phyloP scores from a whole-genome alignment of 257 asterid genomes.

The Apocynum venetum region DNA sequence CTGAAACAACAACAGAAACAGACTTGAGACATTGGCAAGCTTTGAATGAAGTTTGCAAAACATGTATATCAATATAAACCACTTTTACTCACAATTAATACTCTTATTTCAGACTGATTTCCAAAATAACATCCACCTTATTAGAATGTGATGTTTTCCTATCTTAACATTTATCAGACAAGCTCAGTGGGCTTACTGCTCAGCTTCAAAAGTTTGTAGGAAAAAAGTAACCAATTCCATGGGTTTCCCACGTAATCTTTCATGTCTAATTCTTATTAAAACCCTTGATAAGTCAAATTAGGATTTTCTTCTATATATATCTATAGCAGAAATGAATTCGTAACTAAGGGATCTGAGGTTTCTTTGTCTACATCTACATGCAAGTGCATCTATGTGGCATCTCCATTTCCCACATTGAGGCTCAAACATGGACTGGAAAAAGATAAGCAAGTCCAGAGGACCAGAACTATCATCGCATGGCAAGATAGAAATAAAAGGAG shows the following conservation, averaged over 20 bases:
- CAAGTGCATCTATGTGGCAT: neutral
- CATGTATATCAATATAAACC: neutral
- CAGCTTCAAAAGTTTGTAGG: neutral
- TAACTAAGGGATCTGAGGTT: neutral
- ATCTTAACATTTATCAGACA: neutral
- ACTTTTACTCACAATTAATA: neutral
- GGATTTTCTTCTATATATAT: neutral
- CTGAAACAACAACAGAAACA: constrained; percentile 24
- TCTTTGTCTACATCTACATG: neutral
- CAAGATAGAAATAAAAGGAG: neutral
- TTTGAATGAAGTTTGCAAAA: neutral
- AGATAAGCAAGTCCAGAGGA: neutral
- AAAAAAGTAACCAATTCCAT: neutral
- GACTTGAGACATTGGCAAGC: neutral
- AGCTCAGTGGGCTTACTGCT: neutral
- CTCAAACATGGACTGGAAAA: neutral
- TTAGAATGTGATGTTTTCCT: neutral
- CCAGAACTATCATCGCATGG: neutral
- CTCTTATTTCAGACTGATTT: neutral
- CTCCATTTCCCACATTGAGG: neutral
- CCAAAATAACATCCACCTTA: neutral
- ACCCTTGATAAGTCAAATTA: neutral
- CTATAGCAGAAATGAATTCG: neutral
- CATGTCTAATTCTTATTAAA: neutral
- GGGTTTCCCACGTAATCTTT: neutral